These are phyloP conservation scores for Pezicula rhizophila DNA, from an alignment of 2,329 filamentous ascomycete genomes.

Conservation along the genomic window DNA sequence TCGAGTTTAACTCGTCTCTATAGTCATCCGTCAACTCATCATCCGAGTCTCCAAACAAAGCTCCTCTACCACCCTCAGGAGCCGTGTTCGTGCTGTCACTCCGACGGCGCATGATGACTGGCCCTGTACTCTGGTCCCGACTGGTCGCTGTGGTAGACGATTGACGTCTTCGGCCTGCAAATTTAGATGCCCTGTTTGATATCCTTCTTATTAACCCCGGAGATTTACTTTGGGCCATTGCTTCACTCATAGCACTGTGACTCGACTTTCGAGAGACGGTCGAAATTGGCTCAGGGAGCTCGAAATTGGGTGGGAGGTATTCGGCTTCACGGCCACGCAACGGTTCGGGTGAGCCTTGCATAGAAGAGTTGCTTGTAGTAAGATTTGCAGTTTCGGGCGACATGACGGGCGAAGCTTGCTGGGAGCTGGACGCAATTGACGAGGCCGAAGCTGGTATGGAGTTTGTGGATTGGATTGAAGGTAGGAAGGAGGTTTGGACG, in stretches of 20 bases:
- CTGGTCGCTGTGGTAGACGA: conserved; percentile 72
- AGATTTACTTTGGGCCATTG: conserved; percentile 48
- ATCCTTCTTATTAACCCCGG: conserved; percentile 74
- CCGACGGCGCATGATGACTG: conserved; percentile 77
- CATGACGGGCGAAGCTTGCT: conserved; percentile 51
- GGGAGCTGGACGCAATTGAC: conserved; percentile 45
- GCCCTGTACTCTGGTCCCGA: conserved; percentile 83
- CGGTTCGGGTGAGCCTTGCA: conserved; percentile 62
- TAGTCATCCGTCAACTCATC: conserved; percentile 48
- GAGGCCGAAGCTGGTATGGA: conserved; percentile 46
- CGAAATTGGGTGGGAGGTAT: conserved; percentile 48
- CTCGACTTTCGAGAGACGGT: conserved; percentile 51
- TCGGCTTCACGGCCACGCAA: conserved; percentile 50
- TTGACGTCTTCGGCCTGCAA: conserved; percentile 62
- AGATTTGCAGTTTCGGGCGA: conserved; percentile 44
- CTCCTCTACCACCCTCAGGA: conserved; percentile 39
- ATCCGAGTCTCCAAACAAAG: conserved; percentile 47
- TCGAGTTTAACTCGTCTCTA: conserved; percentile 38
- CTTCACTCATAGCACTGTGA: conserved; percentile 58
- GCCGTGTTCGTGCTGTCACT: conserved; percentile 82
- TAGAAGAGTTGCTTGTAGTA: conserved; percentile 54
- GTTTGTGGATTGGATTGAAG: conserved; percentile 23
- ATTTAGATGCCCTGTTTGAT: conserved; percentile 71
- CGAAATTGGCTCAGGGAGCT: conserved; percentile 69
- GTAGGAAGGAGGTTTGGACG: conserved; percentile 25